Percentiles rank a stretch among this genome's conserved stretches.
Evolutionary conservation across 2,329 filamentous ascomycete genomes (phyloP).

Genomic region (Bipolaris gigantea): DNA sequence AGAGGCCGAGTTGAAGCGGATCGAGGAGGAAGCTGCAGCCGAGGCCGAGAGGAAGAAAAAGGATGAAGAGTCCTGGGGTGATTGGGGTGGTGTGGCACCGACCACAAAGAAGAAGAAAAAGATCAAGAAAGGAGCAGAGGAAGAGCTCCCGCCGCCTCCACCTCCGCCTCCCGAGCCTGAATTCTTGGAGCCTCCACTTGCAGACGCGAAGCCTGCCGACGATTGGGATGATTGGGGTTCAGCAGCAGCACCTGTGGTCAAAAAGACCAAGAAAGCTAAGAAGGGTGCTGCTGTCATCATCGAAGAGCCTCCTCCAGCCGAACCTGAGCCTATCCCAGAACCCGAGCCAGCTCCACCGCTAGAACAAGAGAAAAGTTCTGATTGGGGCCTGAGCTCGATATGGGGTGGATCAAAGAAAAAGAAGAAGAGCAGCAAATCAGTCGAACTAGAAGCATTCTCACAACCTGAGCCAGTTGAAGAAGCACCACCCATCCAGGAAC

Average conservation of each 20-base stretch:
- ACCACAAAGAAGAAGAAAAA: slow-evolving; percentile 38
- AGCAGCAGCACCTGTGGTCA: slow-evolving; percentile 11
- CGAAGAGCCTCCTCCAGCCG: slow-evolving; percentile 24
- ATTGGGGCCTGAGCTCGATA: slow-evolving; percentile 43
- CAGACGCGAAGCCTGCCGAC: slow-evolving; percentile 29
- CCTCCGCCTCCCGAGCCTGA: slow-evolving; percentile 43
- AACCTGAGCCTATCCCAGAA: slow-evolving; percentile 23
- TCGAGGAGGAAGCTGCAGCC: slow-evolving; percentile 30
- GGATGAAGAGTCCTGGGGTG: slow-evolving; percentile 43
- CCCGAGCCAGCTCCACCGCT: slow-evolving; percentile 31
- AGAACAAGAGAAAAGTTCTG: slow-evolving; percentile 37
- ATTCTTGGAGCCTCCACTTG: slow-evolving; percentile 30
- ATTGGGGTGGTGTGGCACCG: slow-evolving; percentile 33
- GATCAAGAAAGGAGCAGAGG: slow-evolving; percentile 34
- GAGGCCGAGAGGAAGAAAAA: slow-evolving; percentile 33
- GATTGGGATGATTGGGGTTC: slow-evolving; percentile 35
- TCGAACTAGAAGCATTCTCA: slow-evolving; percentile 40
- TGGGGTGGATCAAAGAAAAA: slow-evolving; percentile 52
- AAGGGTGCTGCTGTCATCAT: slow-evolving; percentile 49
- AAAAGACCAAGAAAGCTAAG: slow-evolving; percentile 40
- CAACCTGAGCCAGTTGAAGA: slow-evolving; percentile 36
- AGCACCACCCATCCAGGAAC: slow-evolving; percentile 41
- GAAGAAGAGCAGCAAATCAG: slow-evolving; percentile 48
- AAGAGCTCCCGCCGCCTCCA: slow-evolving; percentile 29
- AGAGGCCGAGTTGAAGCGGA: slow-evolving; percentile 26